Conservation (phyloP, 2,329 filamentous ascomycete species). For the Aschersonia sp. region DNA sequence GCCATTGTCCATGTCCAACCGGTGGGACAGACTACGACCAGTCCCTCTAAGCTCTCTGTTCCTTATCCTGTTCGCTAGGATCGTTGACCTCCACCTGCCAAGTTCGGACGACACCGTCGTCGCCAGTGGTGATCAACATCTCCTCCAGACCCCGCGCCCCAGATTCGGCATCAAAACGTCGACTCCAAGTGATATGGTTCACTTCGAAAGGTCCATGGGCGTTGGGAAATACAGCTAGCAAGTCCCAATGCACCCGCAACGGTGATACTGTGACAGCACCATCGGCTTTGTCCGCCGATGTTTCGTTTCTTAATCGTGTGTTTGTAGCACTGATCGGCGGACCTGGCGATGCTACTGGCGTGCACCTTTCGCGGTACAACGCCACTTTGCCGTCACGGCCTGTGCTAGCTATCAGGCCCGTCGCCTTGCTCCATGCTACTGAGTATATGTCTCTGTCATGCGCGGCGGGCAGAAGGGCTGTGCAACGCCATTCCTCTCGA, state of each 20-base stretch:
- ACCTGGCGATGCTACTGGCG: slow-evolving; percentile 4
- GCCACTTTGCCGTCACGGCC: slow-evolving; percentile 76
- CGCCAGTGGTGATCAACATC: slow-evolving; percentile 79
- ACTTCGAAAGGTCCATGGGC: slow-evolving; percentile 89
- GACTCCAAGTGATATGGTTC: slow-evolving; percentile 84
- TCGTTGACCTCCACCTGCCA: slow-evolving; percentile 45
- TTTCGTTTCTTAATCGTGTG: too few relatives aligned
- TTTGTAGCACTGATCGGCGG: neutral
- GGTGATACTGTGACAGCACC: too few relatives aligned
- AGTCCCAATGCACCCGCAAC: slow-evolving; percentile 37
- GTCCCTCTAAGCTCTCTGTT: too few relatives aligned
- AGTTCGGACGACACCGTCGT: slow-evolving; percentile 75
- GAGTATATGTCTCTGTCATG: slow-evolving; percentile 79
- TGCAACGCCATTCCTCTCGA: slow-evolving; percentile 74
- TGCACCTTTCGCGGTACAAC: slow-evolving; percentile 53
- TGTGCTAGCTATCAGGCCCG: slow-evolving; percentile 70
- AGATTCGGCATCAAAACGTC: slow-evolving; percentile 51
- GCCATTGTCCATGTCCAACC: too few relatives aligned
- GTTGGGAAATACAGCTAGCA: slow-evolving; percentile 53
- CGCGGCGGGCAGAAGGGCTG: slow-evolving; percentile 54
- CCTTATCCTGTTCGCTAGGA: slow-evolving; percentile 1
- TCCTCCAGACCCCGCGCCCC: slow-evolving; percentile 51
- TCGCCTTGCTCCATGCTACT: slow-evolving; percentile 64
- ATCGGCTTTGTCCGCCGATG: too few relatives aligned
- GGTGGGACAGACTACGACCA: too few relatives aligned